phyloP scores from a whole-genome alignment of 2,329 filamentous ascomycete species.

The Pyricularia sp. region DNA sequence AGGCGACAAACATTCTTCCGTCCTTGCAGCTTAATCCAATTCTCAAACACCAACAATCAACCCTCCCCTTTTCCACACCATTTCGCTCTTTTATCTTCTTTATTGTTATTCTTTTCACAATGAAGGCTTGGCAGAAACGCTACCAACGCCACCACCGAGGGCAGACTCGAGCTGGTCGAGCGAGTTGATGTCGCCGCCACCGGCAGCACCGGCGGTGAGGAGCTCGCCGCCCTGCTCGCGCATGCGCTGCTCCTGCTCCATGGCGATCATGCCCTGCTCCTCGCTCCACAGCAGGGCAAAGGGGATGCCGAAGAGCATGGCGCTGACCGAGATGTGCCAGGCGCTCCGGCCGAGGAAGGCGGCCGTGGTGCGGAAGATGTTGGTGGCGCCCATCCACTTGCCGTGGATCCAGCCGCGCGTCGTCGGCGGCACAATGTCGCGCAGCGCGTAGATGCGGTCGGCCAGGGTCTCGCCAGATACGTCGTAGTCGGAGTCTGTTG shows the following conservation, averaged over 20 bases:
- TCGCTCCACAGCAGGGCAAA: constrained; percentile 88
- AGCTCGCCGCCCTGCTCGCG: constrained; percentile 76
- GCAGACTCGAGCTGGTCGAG: constrained; percentile 33
- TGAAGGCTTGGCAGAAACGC: constrained; percentile 30
- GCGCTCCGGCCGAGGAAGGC: constrained; percentile 71
- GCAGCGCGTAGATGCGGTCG: constrained; percentile 59
- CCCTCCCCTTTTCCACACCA: neutral
- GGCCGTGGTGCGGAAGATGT: constrained; percentile 46
- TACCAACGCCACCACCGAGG: constrained; percentile 28
- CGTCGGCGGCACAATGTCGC: constrained; percentile 63
- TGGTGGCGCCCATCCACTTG: constrained; percentile 40
- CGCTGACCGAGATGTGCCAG: constrained; percentile 84
- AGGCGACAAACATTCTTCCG: neutral
- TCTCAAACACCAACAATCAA: neutral
- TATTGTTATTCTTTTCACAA: constrained; percentile 25
- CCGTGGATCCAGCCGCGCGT: constrained; percentile 55
- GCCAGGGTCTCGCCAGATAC: constrained; percentile 42
- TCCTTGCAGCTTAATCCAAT: neutral
- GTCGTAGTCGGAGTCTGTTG: constrained; percentile 62
- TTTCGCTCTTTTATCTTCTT: neutral
- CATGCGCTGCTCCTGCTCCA: constrained; percentile 97
- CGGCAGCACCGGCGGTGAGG: constrained; percentile 38
- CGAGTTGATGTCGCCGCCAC: neutral
- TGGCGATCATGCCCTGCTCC: constrained; percentile 92
- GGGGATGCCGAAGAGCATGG: constrained; percentile 79